phyloP scores from a whole-genome alignment of 2,329 filamentous ascomycete genomes.

The Mycosphaerella sp. region DNA sequence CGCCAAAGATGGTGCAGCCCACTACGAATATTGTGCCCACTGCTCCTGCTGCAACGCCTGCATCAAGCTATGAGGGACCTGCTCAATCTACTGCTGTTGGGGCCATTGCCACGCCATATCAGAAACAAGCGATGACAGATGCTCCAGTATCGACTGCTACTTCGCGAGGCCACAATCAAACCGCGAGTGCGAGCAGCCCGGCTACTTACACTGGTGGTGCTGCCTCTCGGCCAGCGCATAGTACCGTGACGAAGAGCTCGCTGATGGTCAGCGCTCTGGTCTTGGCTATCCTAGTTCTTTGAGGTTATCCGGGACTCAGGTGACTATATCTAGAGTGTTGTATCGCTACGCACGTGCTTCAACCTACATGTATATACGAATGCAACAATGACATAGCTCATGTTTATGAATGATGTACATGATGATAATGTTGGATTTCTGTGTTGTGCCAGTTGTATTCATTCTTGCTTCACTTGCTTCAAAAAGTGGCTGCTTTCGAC shows the following conservation, averaged over 20 bases:
- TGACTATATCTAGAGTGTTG: too few relatives aligned
- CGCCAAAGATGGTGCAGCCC: constrained; percentile 4
- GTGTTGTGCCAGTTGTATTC: too few relatives aligned
- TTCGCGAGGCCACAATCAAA: not conserved
- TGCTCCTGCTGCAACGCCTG: not conserved
- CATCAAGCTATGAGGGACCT: not conserved
- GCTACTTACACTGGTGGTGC: constrained; percentile 1
- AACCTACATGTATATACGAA: too few relatives aligned
- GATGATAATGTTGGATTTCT: too few relatives aligned
- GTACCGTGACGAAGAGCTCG: not conserved
- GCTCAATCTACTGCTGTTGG: not conserved
- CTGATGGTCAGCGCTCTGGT: not conserved
- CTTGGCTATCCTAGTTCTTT: not conserved
- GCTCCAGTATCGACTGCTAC: too few relatives aligned
- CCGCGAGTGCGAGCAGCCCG: not conserved
- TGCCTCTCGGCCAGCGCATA: not conserved
- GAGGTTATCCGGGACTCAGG: not conserved
- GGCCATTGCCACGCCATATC: not conserved
- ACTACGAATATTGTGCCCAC: constrained; percentile 6
- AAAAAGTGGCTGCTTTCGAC: too few relatives aligned
- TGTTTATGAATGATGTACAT: too few relatives aligned
- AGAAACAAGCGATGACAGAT: not conserved
- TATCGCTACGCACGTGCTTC: too few relatives aligned
- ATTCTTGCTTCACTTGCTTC: too few relatives aligned
- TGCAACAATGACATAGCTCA: too few relatives aligned